Evolutionary conservation across 768 basidiomycete species (phyloP).

Genomic region (Russula virescens): DNA sequence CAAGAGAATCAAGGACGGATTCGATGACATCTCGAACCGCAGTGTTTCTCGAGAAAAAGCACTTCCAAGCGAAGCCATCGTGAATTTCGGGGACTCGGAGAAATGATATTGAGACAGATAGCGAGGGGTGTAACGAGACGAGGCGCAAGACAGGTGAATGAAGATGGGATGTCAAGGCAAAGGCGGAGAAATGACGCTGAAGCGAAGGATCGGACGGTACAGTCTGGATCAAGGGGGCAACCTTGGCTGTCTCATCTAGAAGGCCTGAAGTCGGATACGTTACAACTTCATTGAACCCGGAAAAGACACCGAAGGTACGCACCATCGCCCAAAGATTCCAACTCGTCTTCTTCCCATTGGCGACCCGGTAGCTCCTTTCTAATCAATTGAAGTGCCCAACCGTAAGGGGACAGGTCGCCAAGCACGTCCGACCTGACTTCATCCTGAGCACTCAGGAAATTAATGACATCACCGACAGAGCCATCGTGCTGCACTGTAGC

Average conservation of each 20-base stretch:
- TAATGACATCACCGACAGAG: slow-evolving; percentile 55
- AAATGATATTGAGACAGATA: slow-evolving; percentile 51
- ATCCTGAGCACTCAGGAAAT: slow-evolving; percentile 41
- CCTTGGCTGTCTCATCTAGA: slow-evolving; percentile 37
- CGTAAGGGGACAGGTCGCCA: slow-evolving; percentile 48
- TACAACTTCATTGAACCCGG: not conserved
- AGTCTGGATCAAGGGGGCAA: slow-evolving; percentile 50
- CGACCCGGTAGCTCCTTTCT: slow-evolving; percentile 53
- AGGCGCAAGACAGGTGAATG: slow-evolving; percentile 63
- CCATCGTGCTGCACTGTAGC: slow-evolving; percentile 50
- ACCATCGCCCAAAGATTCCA: slow-evolving; percentile 63
- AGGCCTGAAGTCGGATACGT: slow-evolving; percentile 39
- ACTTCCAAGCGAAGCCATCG: slow-evolving; percentile 61
- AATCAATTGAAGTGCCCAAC: slow-evolving; percentile 67
- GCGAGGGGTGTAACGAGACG: slow-evolving; percentile 59
- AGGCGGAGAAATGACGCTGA: slow-evolving; percentile 60
- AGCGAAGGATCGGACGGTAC: slow-evolving; percentile 32
- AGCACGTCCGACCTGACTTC: slow-evolving; percentile 51
- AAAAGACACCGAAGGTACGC: slow-evolving; percentile 18
- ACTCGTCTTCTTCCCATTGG: slow-evolving; percentile 66
- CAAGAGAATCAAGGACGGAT: slow-evolving; percentile 54
- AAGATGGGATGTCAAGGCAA: slow-evolving; percentile 61
- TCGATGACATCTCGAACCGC: slow-evolving; percentile 53
- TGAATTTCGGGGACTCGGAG: slow-evolving; percentile 70
- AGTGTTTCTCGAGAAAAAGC: slow-evolving; percentile 55